Conservation (phyloP, 2,329 filamentous ascomycete genomes). For the Hymenoscyphus repandus region DNA sequence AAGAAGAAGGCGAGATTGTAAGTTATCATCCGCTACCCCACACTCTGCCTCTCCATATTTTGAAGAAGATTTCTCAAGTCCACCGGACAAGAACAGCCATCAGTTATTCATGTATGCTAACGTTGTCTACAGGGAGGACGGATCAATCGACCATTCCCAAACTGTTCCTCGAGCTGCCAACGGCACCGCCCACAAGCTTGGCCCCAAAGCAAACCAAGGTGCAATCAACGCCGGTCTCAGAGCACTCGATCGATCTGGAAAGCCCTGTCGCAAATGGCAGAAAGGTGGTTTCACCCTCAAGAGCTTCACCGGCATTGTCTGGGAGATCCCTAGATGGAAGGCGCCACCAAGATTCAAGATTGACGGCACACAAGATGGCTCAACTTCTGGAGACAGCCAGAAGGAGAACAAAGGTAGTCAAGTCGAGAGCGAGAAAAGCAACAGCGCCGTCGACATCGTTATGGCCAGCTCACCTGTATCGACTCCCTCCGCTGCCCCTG, state of each 20-base stretch:
- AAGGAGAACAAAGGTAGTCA: conserved; percentile 58
- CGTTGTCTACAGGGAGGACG: conserved; percentile 49
- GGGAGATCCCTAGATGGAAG: conserved; percentile 79
- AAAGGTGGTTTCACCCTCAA: conserved; percentile 79
- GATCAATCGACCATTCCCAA: conserved; percentile 52
- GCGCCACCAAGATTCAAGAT: conserved; percentile 57
- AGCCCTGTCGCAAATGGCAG: conserved; percentile 88
- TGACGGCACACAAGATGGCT: conserved; percentile 40
- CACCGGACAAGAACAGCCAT: not conserved
- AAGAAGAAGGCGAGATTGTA: conserved; percentile 97
- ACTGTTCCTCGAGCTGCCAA: conserved; percentile 36
- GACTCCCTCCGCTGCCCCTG: conserved; percentile 23
- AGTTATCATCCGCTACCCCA: conserved; percentile 37
- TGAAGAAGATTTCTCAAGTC: not conserved
- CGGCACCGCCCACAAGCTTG: conserved; percentile 66
- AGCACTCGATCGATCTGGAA: conserved; percentile 85
- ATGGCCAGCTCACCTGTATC: conserved; percentile 48
- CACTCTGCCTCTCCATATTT: not conserved
- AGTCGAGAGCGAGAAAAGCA: conserved; percentile 52
- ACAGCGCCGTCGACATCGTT: conserved; percentile 54
- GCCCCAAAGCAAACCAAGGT: conserved; percentile 93
- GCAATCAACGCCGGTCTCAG: conserved; percentile 96
- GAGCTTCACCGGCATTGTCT: conserved; percentile 83
- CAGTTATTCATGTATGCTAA: conserved; percentile 27
- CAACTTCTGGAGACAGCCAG: conserved; percentile 44